A percentile compares a stretch with the other conserved stretches of the same genome.
Evolutionary conservation across 768 basidiomycete species (phyloP).

Genomic region (Boletus pseudopeckii): DNA sequence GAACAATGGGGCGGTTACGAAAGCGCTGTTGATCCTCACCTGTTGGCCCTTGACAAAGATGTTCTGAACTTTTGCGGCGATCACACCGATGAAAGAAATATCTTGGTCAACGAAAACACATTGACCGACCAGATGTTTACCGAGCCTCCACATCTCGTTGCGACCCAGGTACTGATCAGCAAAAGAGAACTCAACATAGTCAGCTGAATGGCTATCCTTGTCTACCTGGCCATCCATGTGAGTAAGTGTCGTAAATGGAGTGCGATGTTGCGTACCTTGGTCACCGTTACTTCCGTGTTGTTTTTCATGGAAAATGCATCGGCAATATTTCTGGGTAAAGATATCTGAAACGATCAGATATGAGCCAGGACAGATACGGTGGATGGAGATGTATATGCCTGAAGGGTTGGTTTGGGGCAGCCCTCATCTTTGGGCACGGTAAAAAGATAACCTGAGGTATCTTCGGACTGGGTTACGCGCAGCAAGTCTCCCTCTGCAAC

Average conservation of each 20-base stretch:
- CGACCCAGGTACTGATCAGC: constrained; percentile 94
- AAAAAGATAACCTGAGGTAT: constrained; percentile 54
- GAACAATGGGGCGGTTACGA: neutral
- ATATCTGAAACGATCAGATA: constrained; percentile 48
- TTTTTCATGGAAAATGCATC: constrained; percentile 70
- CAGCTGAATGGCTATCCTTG: constrained; percentile 55
- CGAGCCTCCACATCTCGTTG: constrained; percentile 95
- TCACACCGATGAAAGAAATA: constrained; percentile 77
- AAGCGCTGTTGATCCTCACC: constrained; percentile 35
- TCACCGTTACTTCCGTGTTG: constrained; percentile 66
- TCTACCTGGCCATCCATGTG: constrained; percentile 53
- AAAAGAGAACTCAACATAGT: constrained; percentile 87
- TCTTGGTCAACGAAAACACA: constrained; percentile 85
- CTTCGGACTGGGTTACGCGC: constrained; percentile 47
- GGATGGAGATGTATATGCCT: constrained; percentile 37
- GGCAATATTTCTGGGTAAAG: constrained; percentile 68
- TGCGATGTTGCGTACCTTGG: constrained; percentile 47
- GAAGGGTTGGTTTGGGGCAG: constrained; percentile 57
- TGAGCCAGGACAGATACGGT: neutral
- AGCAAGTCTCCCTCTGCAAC: constrained; percentile 74
- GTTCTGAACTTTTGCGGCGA: constrained; percentile 75
- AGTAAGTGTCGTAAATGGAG: constrained; percentile 6
- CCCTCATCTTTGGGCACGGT: constrained; percentile 64
- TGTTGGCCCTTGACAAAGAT: constrained; percentile 71
- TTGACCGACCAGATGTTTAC: constrained; percentile 73